phyloP scores from a whole-genome alignment of 257 asterid genomes.

The Fraxinus excelsior region DNA sequence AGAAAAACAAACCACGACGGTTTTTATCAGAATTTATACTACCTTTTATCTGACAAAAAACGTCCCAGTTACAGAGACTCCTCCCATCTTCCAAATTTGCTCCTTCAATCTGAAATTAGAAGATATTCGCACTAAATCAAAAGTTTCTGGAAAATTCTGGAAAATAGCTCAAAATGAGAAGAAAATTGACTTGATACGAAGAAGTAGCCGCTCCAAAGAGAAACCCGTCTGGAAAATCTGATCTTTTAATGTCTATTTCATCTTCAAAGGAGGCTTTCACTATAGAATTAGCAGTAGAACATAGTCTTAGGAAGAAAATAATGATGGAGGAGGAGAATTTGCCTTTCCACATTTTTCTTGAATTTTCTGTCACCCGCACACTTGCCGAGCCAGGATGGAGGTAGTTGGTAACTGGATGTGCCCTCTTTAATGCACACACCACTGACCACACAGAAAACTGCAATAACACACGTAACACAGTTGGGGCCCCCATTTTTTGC shows the following conservation, averaged over 20 bases:
- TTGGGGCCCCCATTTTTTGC: too few species aligned
- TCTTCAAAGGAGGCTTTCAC: slow-evolving; percentile 12
- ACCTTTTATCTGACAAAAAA: too few species aligned
- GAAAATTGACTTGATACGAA: background rate
- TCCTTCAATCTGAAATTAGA: slow-evolving; percentile 15
- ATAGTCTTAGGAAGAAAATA: background rate
- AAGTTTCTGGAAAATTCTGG: background rate
- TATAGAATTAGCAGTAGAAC: slow-evolving; percentile 19
- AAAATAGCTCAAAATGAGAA: background rate
- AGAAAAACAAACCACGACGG: background rate
- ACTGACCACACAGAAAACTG: too few species aligned
- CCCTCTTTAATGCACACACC: too few species aligned
- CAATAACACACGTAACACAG: too few species aligned
- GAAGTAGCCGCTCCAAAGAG: slow-evolving; percentile 68
- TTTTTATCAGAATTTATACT: background rate
- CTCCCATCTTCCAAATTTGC: too few species aligned
- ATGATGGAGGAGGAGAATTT: background rate
- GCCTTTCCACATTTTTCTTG: background rate
- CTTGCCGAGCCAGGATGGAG: too few species aligned
- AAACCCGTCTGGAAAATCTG: slow-evolving; percentile 69
- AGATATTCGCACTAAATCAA: background rate
- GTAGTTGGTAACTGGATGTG: too few species aligned
- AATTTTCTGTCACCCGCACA: too few species aligned
- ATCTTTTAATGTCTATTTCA: slow-evolving; percentile 32
- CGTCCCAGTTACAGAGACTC: too few species aligned